These are phyloP conservation scores for Carnegiea gigantea DNA, from an alignment of 179 eudicot species.

Conservation along the genomic window DNA sequence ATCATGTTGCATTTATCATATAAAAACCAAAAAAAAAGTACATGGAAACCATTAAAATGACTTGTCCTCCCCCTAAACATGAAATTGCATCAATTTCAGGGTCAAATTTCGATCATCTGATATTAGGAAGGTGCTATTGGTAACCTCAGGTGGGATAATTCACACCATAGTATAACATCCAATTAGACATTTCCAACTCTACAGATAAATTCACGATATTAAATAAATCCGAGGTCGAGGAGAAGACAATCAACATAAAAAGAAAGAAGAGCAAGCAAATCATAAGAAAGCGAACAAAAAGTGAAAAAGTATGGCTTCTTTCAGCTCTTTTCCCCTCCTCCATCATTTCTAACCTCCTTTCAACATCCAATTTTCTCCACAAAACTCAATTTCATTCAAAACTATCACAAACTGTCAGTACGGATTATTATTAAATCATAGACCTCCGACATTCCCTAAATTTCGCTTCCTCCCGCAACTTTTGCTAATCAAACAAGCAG, in stretches of 20 bases:
- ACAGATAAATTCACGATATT: too few species aligned
- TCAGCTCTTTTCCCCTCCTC: neutral
- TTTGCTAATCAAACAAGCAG: neutral
- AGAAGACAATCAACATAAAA: neutral
- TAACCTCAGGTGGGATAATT: too few species aligned
- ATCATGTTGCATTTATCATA: neutral
- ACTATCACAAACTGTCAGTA: neutral
- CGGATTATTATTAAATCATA: neutral
- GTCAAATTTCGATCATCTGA: neutral
- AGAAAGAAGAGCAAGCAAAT: neutral
- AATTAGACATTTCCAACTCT: too few species aligned
- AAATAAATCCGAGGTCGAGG: neutral
- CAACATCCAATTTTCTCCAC: neutral
- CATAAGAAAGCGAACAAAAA: neutral
- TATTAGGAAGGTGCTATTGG: neutral
- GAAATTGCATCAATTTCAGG: neutral
- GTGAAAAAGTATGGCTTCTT: neutral
- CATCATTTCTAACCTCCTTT: conserved; percentile 12
- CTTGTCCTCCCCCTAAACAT: neutral
- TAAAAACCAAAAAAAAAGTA: neutral
- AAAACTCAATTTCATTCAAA: neutral
- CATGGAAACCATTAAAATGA: neutral
- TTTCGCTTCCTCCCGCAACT: neutral
- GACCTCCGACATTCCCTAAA: neutral
- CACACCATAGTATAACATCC: too few species aligned